A percentile compares a stretch with the other conserved stretches of the same genome.
phyloP scores from a whole-genome alignment of 139 green algal genomes.

The Chlorella sp. region DNA sequence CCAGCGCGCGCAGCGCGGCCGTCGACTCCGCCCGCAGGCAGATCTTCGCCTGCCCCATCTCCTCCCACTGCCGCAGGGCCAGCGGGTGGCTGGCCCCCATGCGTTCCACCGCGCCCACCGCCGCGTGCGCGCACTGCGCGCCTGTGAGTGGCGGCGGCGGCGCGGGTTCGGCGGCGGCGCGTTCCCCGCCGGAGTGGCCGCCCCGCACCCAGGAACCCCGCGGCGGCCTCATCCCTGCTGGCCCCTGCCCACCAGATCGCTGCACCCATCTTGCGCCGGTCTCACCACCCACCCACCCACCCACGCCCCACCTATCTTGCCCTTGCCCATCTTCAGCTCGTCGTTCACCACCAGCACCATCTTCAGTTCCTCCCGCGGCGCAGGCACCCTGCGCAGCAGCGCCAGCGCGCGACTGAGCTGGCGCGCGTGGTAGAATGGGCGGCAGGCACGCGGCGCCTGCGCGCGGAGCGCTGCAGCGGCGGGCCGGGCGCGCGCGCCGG shows the following conservation, averaged over 20 bases:
- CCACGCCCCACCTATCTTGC: slow-evolving; percentile 65
- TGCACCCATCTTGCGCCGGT: no score
- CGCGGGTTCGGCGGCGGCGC: no score
- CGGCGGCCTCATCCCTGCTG: no score
- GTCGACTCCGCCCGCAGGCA: slow-evolving; percentile 59
- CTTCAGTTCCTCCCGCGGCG: slow-evolving; percentile 33
- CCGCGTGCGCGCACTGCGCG: slow-evolving; percentile 85
- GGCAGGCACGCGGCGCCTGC: no score
- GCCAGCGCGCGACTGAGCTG: no score
- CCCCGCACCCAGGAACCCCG: no score
- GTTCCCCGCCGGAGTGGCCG: no score
- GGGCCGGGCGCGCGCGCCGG: not conserved
- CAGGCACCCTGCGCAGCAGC: not conserved
- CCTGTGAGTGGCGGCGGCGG: slow-evolving; percentile 54
- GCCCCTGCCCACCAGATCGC: no score
- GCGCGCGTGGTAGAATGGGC: no score
- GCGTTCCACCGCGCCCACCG: slow-evolving; percentile 68
- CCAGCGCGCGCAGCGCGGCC: slow-evolving; percentile 23
- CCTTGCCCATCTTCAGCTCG: slow-evolving; percentile 75
- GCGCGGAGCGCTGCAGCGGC: no score
- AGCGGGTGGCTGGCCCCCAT: slow-evolving; percentile 32
- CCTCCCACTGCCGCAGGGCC: slow-evolving; percentile 69
- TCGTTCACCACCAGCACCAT: slow-evolving; percentile 60
- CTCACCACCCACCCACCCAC: not conserved
- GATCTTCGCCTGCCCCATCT: slow-evolving; percentile 79